Base-by-base conservation (phyloP, 2,329 filamentous ascomycete species). In the Xylariaceae sp. region DNA sequence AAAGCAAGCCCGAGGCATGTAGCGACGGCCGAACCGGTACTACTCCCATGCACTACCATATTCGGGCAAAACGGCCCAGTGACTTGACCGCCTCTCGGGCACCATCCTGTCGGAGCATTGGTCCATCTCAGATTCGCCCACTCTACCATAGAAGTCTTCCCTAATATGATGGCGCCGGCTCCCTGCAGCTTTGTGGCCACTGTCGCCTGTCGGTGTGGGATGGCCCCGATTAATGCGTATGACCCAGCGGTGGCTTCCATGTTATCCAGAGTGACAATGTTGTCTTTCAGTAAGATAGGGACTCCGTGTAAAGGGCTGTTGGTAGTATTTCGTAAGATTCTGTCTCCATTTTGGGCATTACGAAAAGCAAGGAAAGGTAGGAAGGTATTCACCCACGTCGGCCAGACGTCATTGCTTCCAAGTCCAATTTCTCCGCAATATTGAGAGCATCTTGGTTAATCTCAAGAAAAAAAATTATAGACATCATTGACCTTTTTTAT, bases 241-340 rank as follows among this genome's bases (percentile, higher is more conserved):
- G 83, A 87, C 3, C 83, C 83, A 3, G 82, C 68, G 0, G 67
- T 81, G 50, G 79, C 85, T 56, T 80, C 75, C 79, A 32, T 32
- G 27, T 16, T 4, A 8, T 32, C 27, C 12, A 14, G 5, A 14
- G 27, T 32, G 4, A 16, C 27, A 16, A 32, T 83, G 57, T 82
- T 84, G 64, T 83, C 77, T 61, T 86, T 86, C 64, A 86, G 70
- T 5, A 85, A 64, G 20, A 86, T 75, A 0, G 82, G 83, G 4
- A 86, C 72, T 5, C 83, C 82, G 57, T 86, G 80, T 0, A 85
- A 67, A 2, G 79, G 78, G 1, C 74, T 63, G 17, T 52, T 22
- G 17, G 49, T 36, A 5, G 50, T 49, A n/a, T n/a, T n/a, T n/a
- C n/a, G n/a, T n/a, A n/a, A n/a, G n/a, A n/a, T n/a, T n/a, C n/a